phyloP scores from a whole-genome alignment of 352 stramenopile genomes.

The Phytophthora pisi region DNA sequence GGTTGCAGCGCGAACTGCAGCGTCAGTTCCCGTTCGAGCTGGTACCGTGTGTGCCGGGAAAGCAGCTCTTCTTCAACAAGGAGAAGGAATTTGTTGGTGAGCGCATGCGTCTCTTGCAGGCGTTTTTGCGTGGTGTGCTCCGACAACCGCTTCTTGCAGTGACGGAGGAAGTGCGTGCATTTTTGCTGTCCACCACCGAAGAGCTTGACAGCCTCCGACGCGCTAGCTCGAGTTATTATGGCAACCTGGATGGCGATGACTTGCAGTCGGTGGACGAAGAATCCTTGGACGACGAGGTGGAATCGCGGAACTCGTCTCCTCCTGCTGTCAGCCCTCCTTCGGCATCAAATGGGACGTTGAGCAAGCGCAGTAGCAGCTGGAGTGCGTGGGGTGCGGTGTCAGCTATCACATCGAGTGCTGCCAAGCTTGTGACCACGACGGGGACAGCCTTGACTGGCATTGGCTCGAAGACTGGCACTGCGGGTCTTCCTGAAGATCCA shows the following conservation, averaged over 20 bases:
- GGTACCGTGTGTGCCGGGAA: conserved; percentile 74
- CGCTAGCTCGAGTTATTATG: conserved; percentile 46
- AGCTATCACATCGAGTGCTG: conserved; percentile 71
- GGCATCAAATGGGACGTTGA: conserved; percentile 25
- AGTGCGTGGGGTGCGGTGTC: conserved; percentile 76
- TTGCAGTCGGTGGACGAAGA: conserved; percentile 50
- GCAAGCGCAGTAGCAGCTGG: conserved; percentile 48
- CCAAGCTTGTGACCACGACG: conserved; percentile 79
- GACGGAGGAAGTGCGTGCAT: conserved; percentile 73
- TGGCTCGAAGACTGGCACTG: conserved; percentile 39
- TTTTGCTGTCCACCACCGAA: conserved; percentile 81
- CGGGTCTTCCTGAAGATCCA: conserved; percentile 27
- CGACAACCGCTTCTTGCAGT: conserved; percentile 67
- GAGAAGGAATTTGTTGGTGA: conserved; percentile 87
- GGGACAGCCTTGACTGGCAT: conserved; percentile 56
- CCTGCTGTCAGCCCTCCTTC: conserved; percentile 26
- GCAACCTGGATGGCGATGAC: conserved; percentile 49
- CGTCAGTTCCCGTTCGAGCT: conserved; percentile 77
- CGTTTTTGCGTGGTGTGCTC: conserved; percentile 78
- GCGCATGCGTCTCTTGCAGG: conserved; percentile 81
- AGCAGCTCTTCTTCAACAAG: conserved; percentile 86
- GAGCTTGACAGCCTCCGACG: conserved; percentile 78
- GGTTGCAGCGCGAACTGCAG: conserved; percentile 72
- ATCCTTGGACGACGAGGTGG: conserved; percentile 37
- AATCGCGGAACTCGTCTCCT: conserved; percentile 26